A percentile compares a stretch with the other conserved stretches of the same genome.
phyloP scores from a whole-genome alignment of 352 stramenopile genomes.

The Plasmopara viticola region DNA sequence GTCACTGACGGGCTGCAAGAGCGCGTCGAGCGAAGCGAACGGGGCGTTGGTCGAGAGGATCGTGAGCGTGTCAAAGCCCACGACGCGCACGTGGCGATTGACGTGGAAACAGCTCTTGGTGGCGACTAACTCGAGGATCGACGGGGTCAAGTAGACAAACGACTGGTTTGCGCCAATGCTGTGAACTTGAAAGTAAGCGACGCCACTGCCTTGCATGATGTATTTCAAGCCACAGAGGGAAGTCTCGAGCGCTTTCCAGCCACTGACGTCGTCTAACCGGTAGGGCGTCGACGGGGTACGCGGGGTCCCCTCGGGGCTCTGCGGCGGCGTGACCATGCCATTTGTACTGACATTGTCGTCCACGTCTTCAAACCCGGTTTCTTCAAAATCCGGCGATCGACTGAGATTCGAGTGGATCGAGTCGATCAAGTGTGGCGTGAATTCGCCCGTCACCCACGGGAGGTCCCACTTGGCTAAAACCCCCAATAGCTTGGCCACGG shows the following conservation, averaged over 20 bases:
- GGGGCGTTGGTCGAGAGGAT: constrained; percentile 47
- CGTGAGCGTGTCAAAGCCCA: constrained; percentile 81
- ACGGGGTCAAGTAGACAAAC: constrained; percentile 60
- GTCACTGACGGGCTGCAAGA: constrained; percentile 31
- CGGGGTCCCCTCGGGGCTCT: constrained; percentile 50
- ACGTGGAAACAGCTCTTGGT: constrained; percentile 87
- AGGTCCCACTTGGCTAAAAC: constrained; percentile 59
- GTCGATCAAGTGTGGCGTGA: constrained; percentile 66
- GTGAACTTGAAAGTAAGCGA: constrained; percentile 45
- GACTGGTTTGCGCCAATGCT: neutral
- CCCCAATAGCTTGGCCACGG: constrained; percentile 65
- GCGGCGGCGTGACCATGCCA: constrained; percentile 63
- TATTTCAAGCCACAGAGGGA: constrained; percentile 83
- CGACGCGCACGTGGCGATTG: constrained; percentile 92
- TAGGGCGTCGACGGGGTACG: constrained; percentile 74
- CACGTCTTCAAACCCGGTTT: constrained; percentile 63
- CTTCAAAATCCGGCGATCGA: constrained; percentile 74
- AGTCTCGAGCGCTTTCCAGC: constrained; percentile 95
- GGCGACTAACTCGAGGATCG: constrained; percentile 62
- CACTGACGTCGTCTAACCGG: constrained; percentile 93
- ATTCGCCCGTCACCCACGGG: constrained; percentile 46
- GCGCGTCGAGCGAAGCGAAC: constrained; percentile 36
- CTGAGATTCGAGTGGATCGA: constrained; percentile 68
- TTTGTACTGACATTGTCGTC: constrained; percentile 81
- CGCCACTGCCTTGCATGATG: constrained; percentile 74